Evolutionary conservation across 2,329 filamentous ascomycete genomes (phyloP), one percentile per base, ranked within the genome.

Genomic region (Exserohilum rostratum): DNA sequence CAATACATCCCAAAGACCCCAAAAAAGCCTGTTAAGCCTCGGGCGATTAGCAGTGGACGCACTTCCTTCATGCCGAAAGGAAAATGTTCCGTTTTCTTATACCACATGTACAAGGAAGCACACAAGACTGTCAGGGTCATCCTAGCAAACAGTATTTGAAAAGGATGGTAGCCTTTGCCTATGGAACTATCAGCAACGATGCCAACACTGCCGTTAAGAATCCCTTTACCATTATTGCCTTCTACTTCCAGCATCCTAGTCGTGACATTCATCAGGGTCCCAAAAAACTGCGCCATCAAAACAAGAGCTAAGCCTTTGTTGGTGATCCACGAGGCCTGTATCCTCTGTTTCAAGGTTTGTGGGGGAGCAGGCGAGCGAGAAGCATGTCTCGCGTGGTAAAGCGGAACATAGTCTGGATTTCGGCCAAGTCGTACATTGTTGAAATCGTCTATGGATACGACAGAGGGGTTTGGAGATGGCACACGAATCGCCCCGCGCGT

Each of bases 191-290:
- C 5, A 55, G 46, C 9, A 17, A 3, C 2, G 6, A 18, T 18
- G 2, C 6, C 5, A 1, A 29, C 27, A 17, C 13, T 5, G 30
- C 4, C 13, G 45, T 6, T 6, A 42, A 13, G 15, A 45, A n/a
- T 33, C 17, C 15, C 1, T 33, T 13, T 69, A 68, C 74, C 88
- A 61, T 89, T 80, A 15, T 89, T 80, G 10, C 85, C 85, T 62
- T 85, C 80, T 31, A 84, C 80, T 71, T 96, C 90, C 34, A 96
- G 79, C 10, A 93, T 74, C 17, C 91, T 83, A 0, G 91, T 90
- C 35, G 87, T 86, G 9, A 96, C 85, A 71, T 95, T 96, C 93
- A 96, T 96, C 47, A 90, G 76, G 0, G 89, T 87, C 1, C 88
- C 91, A 65, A 96, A 96, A 31, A 95, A 78, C 74, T 96, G 91